Percentiles rank a stretch among this genome's conserved stretches.
Evolutionary conservation across 2,329 filamentous ascomycete species (phyloP).

Genomic region (Pseudohalonectria lignicola): DNA sequence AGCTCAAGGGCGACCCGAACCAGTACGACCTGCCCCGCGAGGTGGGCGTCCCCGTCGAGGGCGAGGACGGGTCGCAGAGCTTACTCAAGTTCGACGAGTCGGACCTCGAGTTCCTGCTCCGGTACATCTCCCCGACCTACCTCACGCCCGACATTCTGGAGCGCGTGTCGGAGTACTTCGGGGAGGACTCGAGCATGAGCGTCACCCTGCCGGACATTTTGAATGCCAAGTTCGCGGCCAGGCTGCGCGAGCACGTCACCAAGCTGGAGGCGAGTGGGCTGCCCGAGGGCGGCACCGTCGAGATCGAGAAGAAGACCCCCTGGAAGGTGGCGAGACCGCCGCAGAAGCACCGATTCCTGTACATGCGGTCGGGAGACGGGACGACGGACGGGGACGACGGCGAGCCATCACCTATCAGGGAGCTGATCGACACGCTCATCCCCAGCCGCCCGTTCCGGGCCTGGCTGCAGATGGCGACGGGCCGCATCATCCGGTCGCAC

Average conservation of each 20-base stretch:
- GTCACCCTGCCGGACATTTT: conserved; percentile 74
- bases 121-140: conserved; percentile 84
- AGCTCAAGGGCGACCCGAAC: conserved; percentile 84
- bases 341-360: conserved; percentile 91
- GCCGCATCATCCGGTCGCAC: conserved; percentile 59
- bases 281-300: conserved; percentile 30
- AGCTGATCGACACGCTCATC: conserved; percentile 71
- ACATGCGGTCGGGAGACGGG: conserved; percentile 46
- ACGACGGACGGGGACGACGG: conserved; percentile 16
- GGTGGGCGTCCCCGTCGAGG: conserved; percentile 32
- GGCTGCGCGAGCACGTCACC: conserved; percentile 61
- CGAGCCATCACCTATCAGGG: conserved; percentile 50
- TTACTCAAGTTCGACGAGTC: conserved; percentile 52
- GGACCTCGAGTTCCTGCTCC: conserved; percentile 81
- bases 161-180: conserved; percentile 68
- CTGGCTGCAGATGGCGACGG: conserved; percentile 79
- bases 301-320: conserved; percentile 45
- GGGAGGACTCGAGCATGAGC: conserved; percentile 71
- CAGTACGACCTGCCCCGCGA: conserved; percentile 74
- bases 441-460: conserved; percentile 79
- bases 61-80: conserved; percentile 29
- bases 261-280: conserved; percentile 44
- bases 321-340: conserved; percentile 80
- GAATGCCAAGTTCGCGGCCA: conserved; percentile 62
- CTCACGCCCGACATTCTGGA: conserved; percentile 86